phyloP scores from a whole-genome alignment of 1,139 yeast genomes.

The Pichia sp. region DNA sequence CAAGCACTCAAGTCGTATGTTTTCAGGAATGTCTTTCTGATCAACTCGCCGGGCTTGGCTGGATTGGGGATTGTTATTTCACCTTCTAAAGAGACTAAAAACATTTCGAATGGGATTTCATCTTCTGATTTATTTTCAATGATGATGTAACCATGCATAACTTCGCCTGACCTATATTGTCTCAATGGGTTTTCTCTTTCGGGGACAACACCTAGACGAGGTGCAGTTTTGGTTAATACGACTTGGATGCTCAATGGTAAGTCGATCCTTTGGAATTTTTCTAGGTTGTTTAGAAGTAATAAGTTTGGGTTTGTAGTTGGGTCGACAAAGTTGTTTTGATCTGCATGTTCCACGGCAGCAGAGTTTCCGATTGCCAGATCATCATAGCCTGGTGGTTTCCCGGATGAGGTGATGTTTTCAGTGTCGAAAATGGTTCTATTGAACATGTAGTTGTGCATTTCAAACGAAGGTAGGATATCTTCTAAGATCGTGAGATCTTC shows the following conservation, averaged over 20 bases:
- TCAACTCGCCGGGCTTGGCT: constrained; percentile 4
- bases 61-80: constrained; percentile 22
- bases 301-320: constrained; percentile 29
- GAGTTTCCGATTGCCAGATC: constrained; percentile 9
- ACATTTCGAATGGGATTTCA: constrained; percentile 52
- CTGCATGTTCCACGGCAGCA: background rate
- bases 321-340: constrained; percentile 17
- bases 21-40: constrained; percentile 35
- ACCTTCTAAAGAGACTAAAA: constrained; percentile 60
- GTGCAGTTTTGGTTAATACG: constrained; percentile 37
- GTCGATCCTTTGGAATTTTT: constrained; percentile 32
- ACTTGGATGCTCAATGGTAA: constrained; percentile 36
- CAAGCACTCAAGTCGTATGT: constrained; percentile 43
- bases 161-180: constrained; percentile 56
- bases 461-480: constrained; percentile 62
- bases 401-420: constrained; percentile 15
- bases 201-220: constrained; percentile 30
- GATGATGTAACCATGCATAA: constrained; percentile 51
- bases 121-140: constrained; percentile 42
- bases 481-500: constrained; percentile 17
- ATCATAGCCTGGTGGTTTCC: constrained; percentile 26
- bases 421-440: constrained; percentile 36
- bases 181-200: constrained; percentile 37
- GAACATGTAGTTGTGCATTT: constrained; percentile 57
- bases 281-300: constrained; percentile 36